A percentile compares a stretch with the other conserved stretches of the same genome.
phyloP scores from a whole-genome alignment of 1,284 basidiomycete genomes.

The Xerocomus nothofagi region DNA sequence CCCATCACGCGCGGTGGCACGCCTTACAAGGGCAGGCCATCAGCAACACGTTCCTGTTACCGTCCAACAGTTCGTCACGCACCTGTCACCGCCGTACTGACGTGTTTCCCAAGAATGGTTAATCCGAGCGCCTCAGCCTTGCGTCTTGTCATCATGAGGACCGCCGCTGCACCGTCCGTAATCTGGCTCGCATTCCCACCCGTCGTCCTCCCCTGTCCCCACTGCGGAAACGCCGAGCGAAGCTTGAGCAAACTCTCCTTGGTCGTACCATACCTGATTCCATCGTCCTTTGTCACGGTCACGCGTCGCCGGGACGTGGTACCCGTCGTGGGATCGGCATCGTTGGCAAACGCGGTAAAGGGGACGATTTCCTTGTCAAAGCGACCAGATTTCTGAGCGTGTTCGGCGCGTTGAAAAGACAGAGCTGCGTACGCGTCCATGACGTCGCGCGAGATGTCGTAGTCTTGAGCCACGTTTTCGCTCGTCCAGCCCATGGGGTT shows the following conservation, averaged over 20 bases:
- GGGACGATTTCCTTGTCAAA: constrained; percentile 84
- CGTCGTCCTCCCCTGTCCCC: constrained; percentile 76
- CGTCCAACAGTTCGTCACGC: constrained; percentile 18
- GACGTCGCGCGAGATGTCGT: constrained; percentile 75
- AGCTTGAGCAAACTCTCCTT: constrained; percentile 65
- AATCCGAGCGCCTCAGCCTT: constrained; percentile 82
- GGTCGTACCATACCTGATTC: constrained; percentile 78
- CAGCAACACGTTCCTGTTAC: background rate
- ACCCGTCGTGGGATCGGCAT: constrained; percentile 47
- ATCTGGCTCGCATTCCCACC: constrained; percentile 88
- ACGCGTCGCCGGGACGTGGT: constrained; percentile 47
- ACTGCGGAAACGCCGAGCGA: constrained; percentile 85
- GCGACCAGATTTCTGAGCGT: constrained; percentile 62
- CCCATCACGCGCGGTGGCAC: constrained; percentile 84
- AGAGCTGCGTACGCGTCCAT: constrained; percentile 84
- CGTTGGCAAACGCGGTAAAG: constrained; percentile 62
- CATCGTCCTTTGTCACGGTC: constrained; percentile 75
- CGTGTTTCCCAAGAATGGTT: constrained; percentile 74
- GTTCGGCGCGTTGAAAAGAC: constrained; percentile 78
- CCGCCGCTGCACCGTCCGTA: constrained; percentile 86
- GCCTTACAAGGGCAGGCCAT: constrained; percentile 39
- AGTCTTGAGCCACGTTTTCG: constrained; percentile 74
- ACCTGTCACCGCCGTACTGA: constrained; percentile 75
- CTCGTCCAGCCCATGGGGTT: constrained; percentile 88
- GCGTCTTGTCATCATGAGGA: constrained; percentile 80